These are phyloP conservation scores for Crucibulum laeve DNA, from an alignment of 768 basidiomycete species.

Conservation along the genomic window DNA sequence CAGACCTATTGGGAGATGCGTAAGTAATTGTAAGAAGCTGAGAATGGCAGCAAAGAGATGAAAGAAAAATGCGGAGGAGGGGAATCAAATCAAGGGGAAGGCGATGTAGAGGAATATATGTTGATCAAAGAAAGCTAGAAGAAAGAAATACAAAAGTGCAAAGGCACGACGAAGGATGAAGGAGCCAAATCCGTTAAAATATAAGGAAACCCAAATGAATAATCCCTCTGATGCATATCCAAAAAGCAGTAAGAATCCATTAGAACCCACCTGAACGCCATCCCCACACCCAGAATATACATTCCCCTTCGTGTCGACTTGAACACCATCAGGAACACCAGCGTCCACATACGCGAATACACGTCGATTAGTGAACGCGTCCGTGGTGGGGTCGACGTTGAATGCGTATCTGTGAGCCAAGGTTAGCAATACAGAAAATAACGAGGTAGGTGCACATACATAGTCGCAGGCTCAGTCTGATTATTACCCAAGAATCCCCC, in stretches of 20 bases:
- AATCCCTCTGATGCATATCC: no score
- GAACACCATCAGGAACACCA: constrained; percentile 65
- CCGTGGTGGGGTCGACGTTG: constrained; percentile 55
- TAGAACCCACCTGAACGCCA: constrained; percentile 59
- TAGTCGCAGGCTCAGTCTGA: constrained; percentile 61
- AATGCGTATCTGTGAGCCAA: constrained; percentile 44
- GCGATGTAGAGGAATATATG: no score
- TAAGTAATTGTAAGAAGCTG: no score
- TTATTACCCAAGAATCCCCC: constrained; percentile 46
- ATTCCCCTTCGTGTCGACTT: constrained; percentile 60
- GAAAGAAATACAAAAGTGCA: no score
- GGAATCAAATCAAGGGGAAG: no score
- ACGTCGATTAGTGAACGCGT: constrained; percentile 54
- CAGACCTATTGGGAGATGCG: no score
- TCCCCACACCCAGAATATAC: constrained; percentile 69
- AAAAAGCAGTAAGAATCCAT: neutral
- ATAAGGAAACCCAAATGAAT: constrained; percentile 11
- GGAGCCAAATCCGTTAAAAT: no score
- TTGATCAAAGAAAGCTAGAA: no score
- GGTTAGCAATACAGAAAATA: neutral
- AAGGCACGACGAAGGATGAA: no score
- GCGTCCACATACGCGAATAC: constrained; percentile 66
- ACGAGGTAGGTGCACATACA: constrained; percentile 39
- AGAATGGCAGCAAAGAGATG: no score
- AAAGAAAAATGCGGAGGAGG: no score